These are phyloP conservation scores for Heritiera fomes DNA, from an alignment of 345 rosid species.

Conservation along the genomic window DNA sequence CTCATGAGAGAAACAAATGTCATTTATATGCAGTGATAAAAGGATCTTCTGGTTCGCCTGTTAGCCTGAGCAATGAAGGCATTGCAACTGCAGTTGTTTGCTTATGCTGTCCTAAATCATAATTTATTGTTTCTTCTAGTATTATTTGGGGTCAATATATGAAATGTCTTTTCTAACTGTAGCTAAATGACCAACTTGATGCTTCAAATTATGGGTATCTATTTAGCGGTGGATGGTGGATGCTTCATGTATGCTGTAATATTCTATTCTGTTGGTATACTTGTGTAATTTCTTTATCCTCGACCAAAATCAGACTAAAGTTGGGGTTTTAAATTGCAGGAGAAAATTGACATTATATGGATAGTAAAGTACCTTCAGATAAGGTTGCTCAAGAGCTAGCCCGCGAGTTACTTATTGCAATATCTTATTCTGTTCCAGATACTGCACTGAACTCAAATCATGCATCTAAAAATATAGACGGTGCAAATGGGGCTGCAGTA, in stretches of 20 bases:
- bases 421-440: constrained; percentile 12
- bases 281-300: background rate
- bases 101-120: background rate
- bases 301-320: background rate
- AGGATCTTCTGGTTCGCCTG: background rate
- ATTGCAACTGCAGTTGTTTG: background rate
- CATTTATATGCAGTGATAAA: background rate
- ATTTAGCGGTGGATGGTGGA: background rate
- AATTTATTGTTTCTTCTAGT: background rate
- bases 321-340: constrained; percentile 12
- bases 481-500: background rate
- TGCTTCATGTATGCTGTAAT: background rate
- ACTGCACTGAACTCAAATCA: background rate
- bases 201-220: background rate
- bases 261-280: background rate
- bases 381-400: background rate
- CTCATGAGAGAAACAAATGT: background rate
- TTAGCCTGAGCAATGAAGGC: background rate
- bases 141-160: background rate
- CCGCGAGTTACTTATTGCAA: constrained; percentile 21
- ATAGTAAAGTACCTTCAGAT: constrained; percentile 7
- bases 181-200: constrained; percentile 4
- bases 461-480: background rate
- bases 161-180: constrained; percentile 1
- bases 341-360: constrained; percentile 19